Evolutionary conservation across 2,329 filamentous ascomycete species (phyloP).

Genomic region (Claviceps sp.): DNA sequence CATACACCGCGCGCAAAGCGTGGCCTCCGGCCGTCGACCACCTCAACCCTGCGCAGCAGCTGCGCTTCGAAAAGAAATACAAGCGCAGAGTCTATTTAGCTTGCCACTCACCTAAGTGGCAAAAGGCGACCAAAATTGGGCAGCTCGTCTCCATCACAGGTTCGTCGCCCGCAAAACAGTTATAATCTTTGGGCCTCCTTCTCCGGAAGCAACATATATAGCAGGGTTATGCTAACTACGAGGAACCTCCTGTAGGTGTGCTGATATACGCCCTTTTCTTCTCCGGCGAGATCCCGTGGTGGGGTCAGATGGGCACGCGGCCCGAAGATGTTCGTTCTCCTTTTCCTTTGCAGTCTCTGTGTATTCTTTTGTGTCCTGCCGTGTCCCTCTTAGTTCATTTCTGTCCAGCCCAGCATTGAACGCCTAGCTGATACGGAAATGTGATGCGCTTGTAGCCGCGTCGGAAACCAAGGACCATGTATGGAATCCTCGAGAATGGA

Average conservation of each 20-base stretch:
- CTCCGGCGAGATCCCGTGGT: slow-evolving; percentile 31
- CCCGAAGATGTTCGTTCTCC: slow-evolving; percentile 23
- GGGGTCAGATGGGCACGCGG: slow-evolving; percentile 28
- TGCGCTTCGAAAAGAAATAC: slow-evolving; percentile 66
- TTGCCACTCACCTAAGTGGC: slow-evolving; percentile 48
- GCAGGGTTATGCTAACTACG: neutral
- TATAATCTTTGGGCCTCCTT: slow-evolving; percentile 12
- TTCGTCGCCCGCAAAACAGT: slow-evolving; percentile 38
- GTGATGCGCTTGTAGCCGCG: slow-evolving; percentile 17
- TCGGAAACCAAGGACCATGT: slow-evolving; percentile 23
- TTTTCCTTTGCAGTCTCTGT: neutral
- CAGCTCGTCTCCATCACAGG: slow-evolving; percentile 47
- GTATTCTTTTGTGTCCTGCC: neutral
- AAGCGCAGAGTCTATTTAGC: slow-evolving; percentile 54
- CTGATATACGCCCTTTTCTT: slow-evolving; percentile 24
- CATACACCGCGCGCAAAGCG: slow-evolving; percentile 52
- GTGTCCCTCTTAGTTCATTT: too few species aligned
- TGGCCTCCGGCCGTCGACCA: slow-evolving; percentile 69
- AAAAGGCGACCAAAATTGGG: slow-evolving; percentile 49
- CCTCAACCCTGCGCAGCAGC: slow-evolving; percentile 58
- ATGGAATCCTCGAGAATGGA: slow-evolving; percentile 28
- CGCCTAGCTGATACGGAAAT: neutral
- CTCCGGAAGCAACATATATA: neutral
- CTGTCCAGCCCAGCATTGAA: too few species aligned
- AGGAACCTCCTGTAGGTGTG: slow-evolving; percentile 14